Evolutionary conservation across 2,329 filamentous ascomycete genomes (phyloP), one percentile per base, ranked within the genome.

Genomic region (Whalleya microplaca): DNA sequence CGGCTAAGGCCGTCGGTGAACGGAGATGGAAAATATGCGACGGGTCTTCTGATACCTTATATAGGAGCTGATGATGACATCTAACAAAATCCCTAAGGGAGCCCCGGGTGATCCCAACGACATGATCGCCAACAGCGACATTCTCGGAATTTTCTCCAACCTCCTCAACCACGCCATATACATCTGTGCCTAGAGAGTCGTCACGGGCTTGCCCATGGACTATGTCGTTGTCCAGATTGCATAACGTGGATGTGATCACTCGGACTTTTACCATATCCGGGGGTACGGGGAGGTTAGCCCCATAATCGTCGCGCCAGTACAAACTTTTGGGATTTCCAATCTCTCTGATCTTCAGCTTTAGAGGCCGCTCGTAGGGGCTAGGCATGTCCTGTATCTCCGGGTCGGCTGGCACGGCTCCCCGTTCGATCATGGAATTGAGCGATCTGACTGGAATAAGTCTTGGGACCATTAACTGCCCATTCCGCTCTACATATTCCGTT

Each of bases 381-480:
- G 47, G 50, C 51, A 66, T 53, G 12, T 16, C 27, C 51, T 57
- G 41, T 19, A 55, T 41, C 21, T 37, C 23, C 23, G 62, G 61
- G 20, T 59, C 46, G 1, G 51, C 21, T 21, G 43, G 18, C n/a
- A 41, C 48, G 19, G 51, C 47, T 14, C 62, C 60, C 14, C 69
- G 64, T 59, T 82, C 80, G 1, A 84, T 75, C n/a, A 78, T 55
- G 4, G 64, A 64, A 58, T 83, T 84, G 23, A 84, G 62, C 0
- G 59, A 32, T 1, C 55, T 37, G 1, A 81, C 56, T 0, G 77
- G 75, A 43, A 70, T 64, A 2, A 84, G 69, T 3, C 81, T 75
- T 5, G 81, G 79, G 3, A 82, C 73, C 55, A 70, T 76, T 2
- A 82, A 51, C 21, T 65, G 65, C 2, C 73, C 73, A 1, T 66